Conservation (phyloP, 176 grass and related monocot species). For the Microstegium vimineum region DNA sequence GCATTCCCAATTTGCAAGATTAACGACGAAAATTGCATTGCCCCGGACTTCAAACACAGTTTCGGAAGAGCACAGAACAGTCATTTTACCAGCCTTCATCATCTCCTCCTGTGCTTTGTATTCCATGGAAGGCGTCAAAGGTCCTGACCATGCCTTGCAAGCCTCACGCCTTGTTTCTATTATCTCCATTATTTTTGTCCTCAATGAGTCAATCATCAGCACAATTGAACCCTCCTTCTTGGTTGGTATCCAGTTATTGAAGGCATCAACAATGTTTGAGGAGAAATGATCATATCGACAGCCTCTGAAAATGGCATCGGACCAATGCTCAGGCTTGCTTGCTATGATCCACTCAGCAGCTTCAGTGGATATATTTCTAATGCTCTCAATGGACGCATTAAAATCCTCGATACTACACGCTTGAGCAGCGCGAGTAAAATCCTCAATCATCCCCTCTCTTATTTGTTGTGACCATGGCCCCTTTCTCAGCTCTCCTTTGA, state of each 20-base stretch:
- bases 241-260: slow-evolving; percentile 93
- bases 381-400: slow-evolving; percentile 79
- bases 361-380: slow-evolving; percentile 83
- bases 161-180: slow-evolving; percentile 68
- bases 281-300: slow-evolving; percentile 94
- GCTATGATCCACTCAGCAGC: slow-evolving; percentile 87
- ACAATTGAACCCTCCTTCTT: slow-evolving; percentile 85
- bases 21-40: slow-evolving; percentile 77
- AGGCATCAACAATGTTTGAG: slow-evolving; percentile 75
- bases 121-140: slow-evolving; percentile 85
- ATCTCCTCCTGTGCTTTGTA: slow-evolving; percentile 76
- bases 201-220: slow-evolving; percentile 72
- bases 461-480: slow-evolving; percentile 82
- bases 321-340: slow-evolving; percentile 95
- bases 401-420: slow-evolving; percentile 86
- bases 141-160: slow-evolving; percentile 58
- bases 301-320: slow-evolving; percentile 85
- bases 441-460: slow-evolving; percentile 74
- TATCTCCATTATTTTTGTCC: slow-evolving; percentile 64
- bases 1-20: slow-evolving; percentile 84
- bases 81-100: slow-evolving; percentile 61
- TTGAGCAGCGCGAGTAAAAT: slow-evolving; percentile 92
- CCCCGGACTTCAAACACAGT: slow-evolving; percentile 96
- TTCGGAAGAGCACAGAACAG: slow-evolving; percentile 84
- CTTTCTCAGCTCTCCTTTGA: slow-evolving; percentile 79